These are phyloP conservation scores for Xanthoceras sorbifolium DNA, from an alignment of 345 rosid species.

Conservation along the genomic window DNA sequence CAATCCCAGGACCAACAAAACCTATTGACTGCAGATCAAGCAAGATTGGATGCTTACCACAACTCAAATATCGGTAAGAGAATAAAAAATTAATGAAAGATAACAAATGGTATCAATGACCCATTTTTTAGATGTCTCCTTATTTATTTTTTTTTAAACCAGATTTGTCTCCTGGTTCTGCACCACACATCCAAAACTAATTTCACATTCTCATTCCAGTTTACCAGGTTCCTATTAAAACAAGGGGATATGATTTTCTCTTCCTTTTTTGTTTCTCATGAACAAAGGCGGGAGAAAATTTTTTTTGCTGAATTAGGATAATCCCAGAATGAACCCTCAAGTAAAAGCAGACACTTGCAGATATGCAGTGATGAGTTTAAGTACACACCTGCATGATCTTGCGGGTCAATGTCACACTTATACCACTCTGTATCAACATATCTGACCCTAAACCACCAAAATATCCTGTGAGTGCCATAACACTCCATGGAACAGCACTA, in stretches of 20 bases:
- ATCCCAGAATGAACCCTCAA: background rate
- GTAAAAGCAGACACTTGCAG: conserved; percentile 4
- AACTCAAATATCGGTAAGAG: background rate
- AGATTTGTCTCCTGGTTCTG: background rate
- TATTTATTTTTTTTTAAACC: too few species aligned
- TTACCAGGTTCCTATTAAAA: background rate
- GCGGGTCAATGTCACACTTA: conserved; percentile 76
- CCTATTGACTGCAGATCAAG: conserved; percentile 77
- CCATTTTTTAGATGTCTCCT: background rate
- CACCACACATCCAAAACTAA: background rate
- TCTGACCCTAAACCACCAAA: conserved; percentile 85
- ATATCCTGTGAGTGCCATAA: conserved; percentile 92
- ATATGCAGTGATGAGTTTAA: background rate
- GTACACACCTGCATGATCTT: conserved; percentile 87
- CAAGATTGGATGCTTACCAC: conserved; percentile 14
- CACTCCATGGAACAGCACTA: conserved; percentile 93
- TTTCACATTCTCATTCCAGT: background rate
- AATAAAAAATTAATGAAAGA: background rate
- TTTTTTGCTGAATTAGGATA: background rate
- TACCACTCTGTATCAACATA: conserved; percentile 65
- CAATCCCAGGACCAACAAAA: conserved; percentile 76
- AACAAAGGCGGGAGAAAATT: too few species aligned
- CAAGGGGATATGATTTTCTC: background rate
- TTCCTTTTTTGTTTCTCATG: background rate
- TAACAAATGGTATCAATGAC: background rate